Conservation (phyloP, 192 early-diverging fungal species). For the Haplosporangium gracile region DNA sequence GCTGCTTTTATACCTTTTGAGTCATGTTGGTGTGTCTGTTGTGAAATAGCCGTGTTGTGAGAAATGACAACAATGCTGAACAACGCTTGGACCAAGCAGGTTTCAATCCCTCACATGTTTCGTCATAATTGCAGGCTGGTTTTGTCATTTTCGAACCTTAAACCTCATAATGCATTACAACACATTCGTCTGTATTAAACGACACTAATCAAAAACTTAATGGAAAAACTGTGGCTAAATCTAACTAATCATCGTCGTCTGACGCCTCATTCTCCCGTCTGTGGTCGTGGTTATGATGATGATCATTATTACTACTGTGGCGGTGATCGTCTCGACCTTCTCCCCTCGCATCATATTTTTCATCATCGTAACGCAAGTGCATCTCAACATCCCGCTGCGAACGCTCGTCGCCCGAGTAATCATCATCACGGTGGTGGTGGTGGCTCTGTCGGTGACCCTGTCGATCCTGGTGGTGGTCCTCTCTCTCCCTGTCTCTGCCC, state of each 20-base stretch:
- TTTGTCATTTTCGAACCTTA: neutral
- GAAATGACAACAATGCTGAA: too few relatives aligned
- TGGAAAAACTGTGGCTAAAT: neutral
- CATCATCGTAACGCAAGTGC: constrained; percentile 17
- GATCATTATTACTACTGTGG: neutral
- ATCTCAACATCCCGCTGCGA: constrained; percentile 14
- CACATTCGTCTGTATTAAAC: neutral
- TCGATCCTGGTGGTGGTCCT: neutral
- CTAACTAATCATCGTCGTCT: constrained; percentile 24
- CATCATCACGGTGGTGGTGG: constrained; percentile 16
- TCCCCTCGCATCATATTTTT: neutral
- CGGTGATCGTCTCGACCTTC: neutral
- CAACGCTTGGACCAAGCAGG: too few relatives aligned
- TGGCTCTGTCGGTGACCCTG: neutral
- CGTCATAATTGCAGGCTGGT: neutral
- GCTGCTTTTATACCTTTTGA: neutral
- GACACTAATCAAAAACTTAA: neutral
- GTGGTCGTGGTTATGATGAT: neutral
- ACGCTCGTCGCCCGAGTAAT: constrained; percentile 2
- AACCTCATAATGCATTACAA: neutral
- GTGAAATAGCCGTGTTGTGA: too few relatives aligned
- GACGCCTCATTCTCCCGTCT: neutral
- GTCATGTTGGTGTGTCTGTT: too few relatives aligned
- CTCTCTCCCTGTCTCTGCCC: neutral
- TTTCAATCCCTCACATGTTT: neutral